Percentiles rank a stretch among this genome's conserved stretches.
These are phyloP conservation scores for Linum lewisii DNA, from an alignment of 345 rosid species.

Conservation along the genomic window DNA sequence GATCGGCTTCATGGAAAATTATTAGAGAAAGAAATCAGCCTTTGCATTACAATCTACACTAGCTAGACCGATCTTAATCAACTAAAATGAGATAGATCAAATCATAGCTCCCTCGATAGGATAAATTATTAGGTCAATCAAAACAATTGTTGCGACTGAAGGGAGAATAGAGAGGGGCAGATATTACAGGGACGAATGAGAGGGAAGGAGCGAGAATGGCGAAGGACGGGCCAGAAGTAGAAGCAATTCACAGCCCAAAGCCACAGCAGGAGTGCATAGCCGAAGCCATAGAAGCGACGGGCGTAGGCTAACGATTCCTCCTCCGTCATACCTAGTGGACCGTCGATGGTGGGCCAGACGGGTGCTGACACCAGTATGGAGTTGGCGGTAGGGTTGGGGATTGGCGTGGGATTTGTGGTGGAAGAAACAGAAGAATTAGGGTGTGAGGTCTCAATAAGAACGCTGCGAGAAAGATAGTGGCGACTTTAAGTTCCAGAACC, in stretches of 20 bases:
- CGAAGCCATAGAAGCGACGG: constrained; percentile 74
- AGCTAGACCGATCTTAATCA: background rate
- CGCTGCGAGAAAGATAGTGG: background rate
- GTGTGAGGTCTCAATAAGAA: constrained; percentile 47
- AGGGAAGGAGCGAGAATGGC: constrained; percentile 76
- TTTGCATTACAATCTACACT: background rate
- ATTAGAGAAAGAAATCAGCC: background rate
- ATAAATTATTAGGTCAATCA: background rate
- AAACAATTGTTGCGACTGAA: background rate
- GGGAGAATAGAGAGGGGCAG: constrained; percentile 4
- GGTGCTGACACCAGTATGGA: constrained; percentile 42
- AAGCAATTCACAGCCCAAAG: constrained; percentile 97
- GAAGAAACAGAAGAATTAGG: constrained; percentile 19
- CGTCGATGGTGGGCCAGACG: constrained; percentile 88
- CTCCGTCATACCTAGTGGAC: constrained; percentile 74
- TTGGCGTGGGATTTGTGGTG: constrained; percentile 19
- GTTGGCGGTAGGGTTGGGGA: constrained; percentile 9
- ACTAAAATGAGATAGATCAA: background rate
- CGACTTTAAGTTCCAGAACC: background rate
- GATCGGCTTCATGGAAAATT: background rate
- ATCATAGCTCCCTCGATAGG: background rate
- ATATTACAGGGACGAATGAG: constrained; percentile 56
- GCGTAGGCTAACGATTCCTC: constrained; percentile 80
- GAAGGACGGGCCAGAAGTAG: constrained; percentile 98
- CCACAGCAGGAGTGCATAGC: constrained; percentile 81